Evolutionary conservation across 140 eudicot species (phyloP).

Genomic region (Oenanthe javanica): DNA sequence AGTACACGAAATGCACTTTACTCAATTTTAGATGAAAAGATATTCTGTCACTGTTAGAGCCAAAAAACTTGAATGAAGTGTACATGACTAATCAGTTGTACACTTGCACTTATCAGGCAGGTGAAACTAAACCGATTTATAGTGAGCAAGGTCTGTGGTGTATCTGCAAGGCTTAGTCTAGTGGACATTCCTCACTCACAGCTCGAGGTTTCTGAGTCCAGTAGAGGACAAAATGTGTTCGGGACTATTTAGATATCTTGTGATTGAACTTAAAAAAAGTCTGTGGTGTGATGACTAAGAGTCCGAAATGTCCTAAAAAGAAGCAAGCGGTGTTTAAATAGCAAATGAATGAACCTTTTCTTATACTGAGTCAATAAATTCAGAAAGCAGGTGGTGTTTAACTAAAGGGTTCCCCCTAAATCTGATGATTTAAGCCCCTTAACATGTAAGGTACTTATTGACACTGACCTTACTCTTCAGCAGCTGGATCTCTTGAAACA

Average conservation of each 20-base stretch:
- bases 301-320: not conserved
- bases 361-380: too few relatives aligned
- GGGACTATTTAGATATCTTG: too few relatives aligned
- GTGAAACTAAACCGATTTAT: not conserved
- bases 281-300: not conserved
- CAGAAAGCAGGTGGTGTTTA: not conserved
- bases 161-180: too few relatives aligned
- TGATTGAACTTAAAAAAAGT: not conserved
- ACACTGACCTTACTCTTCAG: constrained; percentile 69
- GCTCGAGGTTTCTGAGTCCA: too few relatives aligned
- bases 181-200: too few relatives aligned
- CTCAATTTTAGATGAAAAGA: not conserved
- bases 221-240: too few relatives aligned
- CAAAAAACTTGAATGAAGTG: not conserved
- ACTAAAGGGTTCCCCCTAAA: not conserved
- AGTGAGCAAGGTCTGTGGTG: not conserved
- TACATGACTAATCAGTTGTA: not conserved
- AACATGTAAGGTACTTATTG: not conserved
- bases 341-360: not conserved
- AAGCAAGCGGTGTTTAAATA: not conserved
- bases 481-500: constrained; percentile 82
- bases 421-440: not conserved
- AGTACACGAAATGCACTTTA: too few relatives aligned
- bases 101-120: not conserved
- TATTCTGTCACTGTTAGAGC: not conserved